Base-by-base conservation (phyloP, 2,329 filamentous ascomycete species). In the Fusarium begoniae region DNA sequence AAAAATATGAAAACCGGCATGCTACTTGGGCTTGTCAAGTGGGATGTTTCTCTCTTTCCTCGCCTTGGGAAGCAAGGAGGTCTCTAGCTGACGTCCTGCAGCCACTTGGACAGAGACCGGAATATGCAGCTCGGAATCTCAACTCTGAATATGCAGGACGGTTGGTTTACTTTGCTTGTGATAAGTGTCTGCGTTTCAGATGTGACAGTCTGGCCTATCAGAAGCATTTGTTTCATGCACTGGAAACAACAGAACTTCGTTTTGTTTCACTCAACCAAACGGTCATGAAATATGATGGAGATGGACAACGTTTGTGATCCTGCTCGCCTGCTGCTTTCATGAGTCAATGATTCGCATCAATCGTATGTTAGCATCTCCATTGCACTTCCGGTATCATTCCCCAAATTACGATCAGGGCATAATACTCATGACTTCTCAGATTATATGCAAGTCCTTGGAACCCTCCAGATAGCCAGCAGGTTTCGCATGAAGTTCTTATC, bases 1-100 rank as follows among this genome's bases (percentile, higher is more conserved):
- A 26, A 54, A n/a, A 74, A 77, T 69, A 74, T 71, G 74, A 70
- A 77, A 72, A 56, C 55, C 54, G 50, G 41, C 40, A 61, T 47
- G 45, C 53, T 45, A 64, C n/a, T 51, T 51, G 53, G 43, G 30
- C 51, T 61, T 37, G 67, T 41, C 63, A 51, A 55, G 48, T 47
- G 37, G n/a, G 28, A 37, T 48, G 44, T 50, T 72, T 66, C 62
- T 72, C 66, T 63, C 64, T 66, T 73, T 62, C 70, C 66, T 75
- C 66, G 37, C 53, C 60, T 43, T 45, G 38, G 45, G 54, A 55
- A 50, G 48, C 54, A 66, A 61, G 51, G 40, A 62, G 66, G 54
- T 63, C 41, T 37, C 38, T 28, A n/a, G 41, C 20, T 47, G 37
- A 70, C 69, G 57, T 26, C 67, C 47, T 67, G 48, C 53, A 58